Base-by-base conservation (phyloP, 2,329 filamentous ascomycete genomes). In the Colletotrichum nymphaeae region DNA sequence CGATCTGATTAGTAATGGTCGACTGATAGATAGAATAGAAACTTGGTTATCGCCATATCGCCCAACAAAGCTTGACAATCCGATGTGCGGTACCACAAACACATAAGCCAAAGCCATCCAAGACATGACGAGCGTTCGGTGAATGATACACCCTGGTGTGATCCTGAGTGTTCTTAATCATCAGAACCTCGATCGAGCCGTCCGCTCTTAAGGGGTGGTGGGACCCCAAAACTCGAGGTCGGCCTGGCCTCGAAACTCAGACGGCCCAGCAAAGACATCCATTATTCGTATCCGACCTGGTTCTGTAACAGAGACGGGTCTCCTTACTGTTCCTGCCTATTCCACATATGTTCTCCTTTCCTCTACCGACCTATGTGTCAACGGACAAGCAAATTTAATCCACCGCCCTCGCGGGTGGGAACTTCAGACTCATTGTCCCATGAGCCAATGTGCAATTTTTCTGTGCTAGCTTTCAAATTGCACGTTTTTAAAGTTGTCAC, bases 231-330 rank as follows among this genome's bases (percentile, higher is more conserved):
- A n/a, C 42, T 19, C 19, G 37, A 58, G 19, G 60, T 26, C 9
- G 14, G 49, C 19, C 49, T 56, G 37, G 37, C 30, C 30, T 49
- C 55, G 69, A 72, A 72, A 63, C 64, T 52, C 46, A 22, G 32
- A 49, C 19, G 8, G n/a, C 16, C 19, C 42, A 49, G 42, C 42
- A 22, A 22, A 49, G 42, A 22, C 8, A 22, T 22, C 42, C 19
- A 42, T 49, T 4, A 22, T 8, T 22, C 42, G 42, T 11, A n/a
- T 30, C 28, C 30, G 24, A 37, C 56, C 56, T 35, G 22, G 46
- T 55, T 52, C 57, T 68, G 64, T 68, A 55, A 63, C 63, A 67
- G n/a, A 22, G 37, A 42, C 14, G 16, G 19, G 35, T 30, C n/a
- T 59, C 63, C 11, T 35, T 56, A 14, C 28, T 32, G 30, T 30